Base-by-base conservation (phyloP, 306 rosid genomes). In the Oxytropis ochrocephala region DNA sequence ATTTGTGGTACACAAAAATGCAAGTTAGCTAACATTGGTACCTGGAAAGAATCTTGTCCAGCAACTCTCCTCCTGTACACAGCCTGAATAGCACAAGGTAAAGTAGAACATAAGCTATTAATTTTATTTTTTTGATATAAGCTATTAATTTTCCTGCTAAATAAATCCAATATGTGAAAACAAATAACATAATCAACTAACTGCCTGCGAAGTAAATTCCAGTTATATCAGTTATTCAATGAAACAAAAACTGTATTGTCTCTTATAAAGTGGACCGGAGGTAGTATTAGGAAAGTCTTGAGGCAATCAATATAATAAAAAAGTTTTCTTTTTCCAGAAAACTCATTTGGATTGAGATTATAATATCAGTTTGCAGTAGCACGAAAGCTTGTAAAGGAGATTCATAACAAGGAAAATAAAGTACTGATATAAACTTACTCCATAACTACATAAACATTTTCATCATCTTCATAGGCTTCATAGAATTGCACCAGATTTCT, bases 41-140 rank as follows among this genome's bases (percentile, higher is more conserved):
- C 96, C 96, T 90, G 61, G 95, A 90, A 70, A 90, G 96, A 67
- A 90, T 84, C 69, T 79, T 81, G 75, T 90, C 96, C 13, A 90
- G 73, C 67, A 90, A 83, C 69, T 90, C 96, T 17, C 96, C 96
- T 58, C 95, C 96, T 70, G 86, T 71, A 80, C 96, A 90, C 59
- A 90, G 73, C 85, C 96, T 90, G 83, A 46, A 84, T 41, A 46
- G 48, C 72, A 73, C 14, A 55, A 69, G 62, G 67, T 6, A 38
- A 33, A 72, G 42, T 32, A 70, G 41, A 81, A 32, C 41, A 19
- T 75, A 16, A 64, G 76, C 70, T 38, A 42, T 14, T 19, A 32
- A 71, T 75, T 63, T 18, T 8, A 17, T 41, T 10, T 33, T 17
- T 59, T 48, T 33, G 36, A 27, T 54, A 32, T 43, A 12, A 11